Percentiles rank a stretch among this genome's conserved stretches.
These are phyloP conservation scores for Aethionema arabicum DNA, from an alignment of 345 rosid species.

Conservation along the genomic window DNA sequence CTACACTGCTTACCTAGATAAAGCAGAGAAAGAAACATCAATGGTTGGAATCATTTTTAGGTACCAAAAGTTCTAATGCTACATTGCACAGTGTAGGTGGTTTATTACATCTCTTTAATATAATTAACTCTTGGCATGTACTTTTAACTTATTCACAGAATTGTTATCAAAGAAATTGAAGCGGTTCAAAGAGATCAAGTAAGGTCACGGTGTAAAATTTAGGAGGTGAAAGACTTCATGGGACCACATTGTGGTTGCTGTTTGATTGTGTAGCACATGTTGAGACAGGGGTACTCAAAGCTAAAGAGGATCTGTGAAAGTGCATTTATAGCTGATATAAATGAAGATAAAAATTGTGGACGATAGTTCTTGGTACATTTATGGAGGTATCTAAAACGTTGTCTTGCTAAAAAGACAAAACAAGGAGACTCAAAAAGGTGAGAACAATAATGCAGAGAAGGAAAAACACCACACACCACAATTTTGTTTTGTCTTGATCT, in stretches of 20 bases:
- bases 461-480: background rate
- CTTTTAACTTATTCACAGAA: conserved; percentile 4
- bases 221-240: conserved; percentile 28
- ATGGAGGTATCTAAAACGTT: conserved; percentile 25
- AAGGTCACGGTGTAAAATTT: background rate
- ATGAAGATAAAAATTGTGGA: conserved; percentile 28
- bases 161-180: background rate
- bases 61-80: background rate
- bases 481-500: background rate
- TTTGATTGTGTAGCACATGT: conserved; percentile 27
- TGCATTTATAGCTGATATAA: conserved; percentile 24
- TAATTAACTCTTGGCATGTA: background rate
- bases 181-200: conserved; percentile 20
- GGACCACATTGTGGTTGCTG: conserved; percentile 41
- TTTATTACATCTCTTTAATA: conserved; percentile 8
- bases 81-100: conserved; percentile 13
- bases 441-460: conserved; percentile 27
- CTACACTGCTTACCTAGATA: conserved; percentile 32
- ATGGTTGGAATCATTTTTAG: conserved; percentile 10
- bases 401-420: conserved; percentile 20
- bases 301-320: conserved; percentile 3
- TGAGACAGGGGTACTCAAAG: conserved; percentile 20
- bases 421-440: conserved; percentile 25
- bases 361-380: conserved; percentile 24
- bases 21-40: conserved; percentile 20